These are phyloP conservation scores for Penicillium sp. DNA, from an alignment of 2,329 filamentous ascomycete species.

Conservation along the genomic window DNA sequence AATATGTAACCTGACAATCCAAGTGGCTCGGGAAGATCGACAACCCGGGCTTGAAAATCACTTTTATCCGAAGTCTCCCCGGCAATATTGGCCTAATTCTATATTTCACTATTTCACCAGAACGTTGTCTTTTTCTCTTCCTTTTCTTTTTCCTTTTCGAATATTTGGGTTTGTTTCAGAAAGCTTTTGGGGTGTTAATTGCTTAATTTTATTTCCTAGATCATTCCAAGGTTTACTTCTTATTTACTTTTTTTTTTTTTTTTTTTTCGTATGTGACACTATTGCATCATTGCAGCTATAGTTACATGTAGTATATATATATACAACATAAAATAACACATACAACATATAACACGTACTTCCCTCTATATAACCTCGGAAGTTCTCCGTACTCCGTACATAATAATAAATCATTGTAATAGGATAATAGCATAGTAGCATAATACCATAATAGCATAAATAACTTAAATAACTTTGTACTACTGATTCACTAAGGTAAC, in stretches of 20 bases:
- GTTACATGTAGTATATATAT: too few species aligned
- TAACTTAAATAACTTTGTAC: background rate
- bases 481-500: background rate
- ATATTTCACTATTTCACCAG: background rate
- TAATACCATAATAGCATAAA: too few species aligned
- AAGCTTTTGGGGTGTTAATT: background rate
- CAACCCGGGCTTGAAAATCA: background rate
- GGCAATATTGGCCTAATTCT: background rate
- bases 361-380: background rate
- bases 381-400: too few species aligned
- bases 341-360: background rate
- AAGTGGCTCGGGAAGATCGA: constrained; percentile 5
- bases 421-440: too few species aligned
- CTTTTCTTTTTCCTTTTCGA: background rate
- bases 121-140: background rate
- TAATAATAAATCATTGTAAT: background rate
- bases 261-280: background rate
- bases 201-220: background rate
- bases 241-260: background rate
- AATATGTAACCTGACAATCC: background rate
- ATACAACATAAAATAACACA: too few species aligned
- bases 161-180: background rate
- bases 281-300: background rate
- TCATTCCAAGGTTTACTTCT: too few species aligned
- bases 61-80: background rate